Evolutionary conservation across 2,329 filamentous ascomycete genomes (phyloP).

Genomic region (Aspergillus transmontanensis): DNA sequence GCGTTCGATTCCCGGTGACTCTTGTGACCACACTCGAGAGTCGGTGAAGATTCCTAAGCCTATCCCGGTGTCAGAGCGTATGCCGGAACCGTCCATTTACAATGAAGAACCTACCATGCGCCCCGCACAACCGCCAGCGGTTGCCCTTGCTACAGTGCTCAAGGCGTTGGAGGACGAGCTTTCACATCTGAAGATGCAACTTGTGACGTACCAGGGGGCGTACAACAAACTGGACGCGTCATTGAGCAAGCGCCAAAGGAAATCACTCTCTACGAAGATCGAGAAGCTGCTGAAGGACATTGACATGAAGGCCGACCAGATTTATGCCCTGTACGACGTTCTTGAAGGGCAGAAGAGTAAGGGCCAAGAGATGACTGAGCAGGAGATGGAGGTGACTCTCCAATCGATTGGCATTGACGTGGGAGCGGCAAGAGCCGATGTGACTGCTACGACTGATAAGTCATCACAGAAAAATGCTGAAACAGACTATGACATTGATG

Average conservation of each 20-base stretch:
- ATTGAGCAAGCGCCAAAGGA: slow-evolving; percentile 65
- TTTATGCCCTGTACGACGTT: slow-evolving; percentile 82
- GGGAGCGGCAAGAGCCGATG: slow-evolving; percentile 19
- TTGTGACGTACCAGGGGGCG: slow-evolving; percentile 61
- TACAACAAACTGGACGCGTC: slow-evolving; percentile 70
- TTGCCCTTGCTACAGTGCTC: slow-evolving; percentile 79
- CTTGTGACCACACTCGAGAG: slow-evolving; percentile 34
- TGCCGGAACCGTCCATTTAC: slow-evolving; percentile 44
- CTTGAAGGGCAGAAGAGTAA: slow-evolving; percentile 74
- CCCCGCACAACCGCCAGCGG: slow-evolving; percentile 66
- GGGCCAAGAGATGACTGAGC: slow-evolving; percentile 64
- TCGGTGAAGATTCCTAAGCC: slow-evolving; percentile 52
- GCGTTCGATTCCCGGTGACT: slow-evolving; percentile 40
- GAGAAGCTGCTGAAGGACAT: slow-evolving; percentile 63
- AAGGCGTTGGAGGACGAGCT: slow-evolving; percentile 81
- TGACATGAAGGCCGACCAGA: slow-evolving; percentile 74
- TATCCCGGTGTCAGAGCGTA: slow-evolving; percentile 54
- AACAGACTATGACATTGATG: slow-evolving; percentile 32
- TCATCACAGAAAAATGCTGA: slow-evolving; percentile 25
- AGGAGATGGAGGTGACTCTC: slow-evolving; percentile 67
- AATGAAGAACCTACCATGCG: slow-evolving; percentile 63
- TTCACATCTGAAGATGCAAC: slow-evolving; percentile 70
- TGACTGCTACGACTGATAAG: slow-evolving; percentile 34
- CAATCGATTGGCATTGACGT: slow-evolving; percentile 45
- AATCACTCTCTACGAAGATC: slow-evolving; percentile 63